Conservation (phyloP, 768 basidiomycete genomes). For the Clavaria fumosa region DNA sequence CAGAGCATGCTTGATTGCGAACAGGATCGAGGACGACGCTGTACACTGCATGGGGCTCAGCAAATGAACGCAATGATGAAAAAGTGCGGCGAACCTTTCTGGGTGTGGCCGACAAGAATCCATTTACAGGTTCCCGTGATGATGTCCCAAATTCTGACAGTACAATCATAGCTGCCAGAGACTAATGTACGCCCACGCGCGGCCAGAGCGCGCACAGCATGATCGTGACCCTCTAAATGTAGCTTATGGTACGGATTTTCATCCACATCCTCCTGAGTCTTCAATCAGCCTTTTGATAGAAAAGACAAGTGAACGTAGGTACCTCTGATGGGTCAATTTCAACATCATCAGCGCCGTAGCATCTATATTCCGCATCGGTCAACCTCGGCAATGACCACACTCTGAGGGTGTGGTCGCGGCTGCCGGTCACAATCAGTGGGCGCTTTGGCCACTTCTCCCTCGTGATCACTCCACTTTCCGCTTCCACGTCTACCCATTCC, state of each 20-base stretch:
- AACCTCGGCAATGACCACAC: constrained; percentile 43
- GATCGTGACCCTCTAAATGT: constrained; percentile 77
- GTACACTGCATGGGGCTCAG: constrained; percentile 46
- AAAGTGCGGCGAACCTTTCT: constrained; percentile 50
- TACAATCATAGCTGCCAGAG: constrained; percentile 92
- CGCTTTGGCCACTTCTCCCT: constrained; percentile 59
- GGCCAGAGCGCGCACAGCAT: constrained; percentile 85
- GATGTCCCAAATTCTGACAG: constrained; percentile 91
- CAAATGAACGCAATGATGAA: background rate
- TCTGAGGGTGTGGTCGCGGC: constrained; percentile 50
- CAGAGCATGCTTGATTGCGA: constrained; percentile 86
- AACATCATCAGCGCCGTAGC: constrained; percentile 42
- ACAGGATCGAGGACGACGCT: constrained; percentile 81
- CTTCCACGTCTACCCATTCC: constrained; percentile 64
- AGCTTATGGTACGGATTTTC: constrained; percentile 84
- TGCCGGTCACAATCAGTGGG: constrained; percentile 61
- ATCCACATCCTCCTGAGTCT: constrained; percentile 34
- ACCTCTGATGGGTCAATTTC: constrained; percentile 40
- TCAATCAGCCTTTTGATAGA: background rate
- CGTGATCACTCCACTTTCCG: constrained; percentile 40
- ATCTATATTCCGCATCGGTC: constrained; percentile 62
- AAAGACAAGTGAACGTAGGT: constrained; percentile 18
- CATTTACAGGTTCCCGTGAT: constrained; percentile 68
- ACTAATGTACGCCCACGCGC: constrained; percentile 81
- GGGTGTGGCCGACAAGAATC: constrained; percentile 74